Evolutionary conservation across 306 rosid species (phyloP).

Genomic region (Trifolium subterraneum): DNA sequence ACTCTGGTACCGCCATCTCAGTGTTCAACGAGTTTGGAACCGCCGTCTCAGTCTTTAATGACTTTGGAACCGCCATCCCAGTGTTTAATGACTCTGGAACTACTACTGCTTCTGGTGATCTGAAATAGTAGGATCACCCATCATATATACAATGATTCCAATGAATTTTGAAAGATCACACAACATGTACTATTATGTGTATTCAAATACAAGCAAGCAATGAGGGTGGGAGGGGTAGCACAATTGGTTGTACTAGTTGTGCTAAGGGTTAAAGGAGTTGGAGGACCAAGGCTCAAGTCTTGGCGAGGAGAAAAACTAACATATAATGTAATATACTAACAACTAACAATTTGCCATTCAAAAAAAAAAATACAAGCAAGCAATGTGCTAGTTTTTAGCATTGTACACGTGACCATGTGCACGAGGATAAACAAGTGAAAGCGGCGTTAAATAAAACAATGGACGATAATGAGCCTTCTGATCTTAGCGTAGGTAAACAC

Average conservation of each 20-base stretch:
- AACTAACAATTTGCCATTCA: too few relatives aligned
- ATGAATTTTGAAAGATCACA: slow-evolving; percentile 32
- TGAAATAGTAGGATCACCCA: slow-evolving; percentile 38
- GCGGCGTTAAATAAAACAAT: slow-evolving; percentile 1
- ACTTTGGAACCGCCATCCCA: slow-evolving; percentile 39
- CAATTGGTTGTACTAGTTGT: too few relatives aligned
- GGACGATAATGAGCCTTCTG: background rate
- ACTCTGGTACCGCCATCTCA: slow-evolving; percentile 39
- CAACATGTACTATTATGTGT: background rate
- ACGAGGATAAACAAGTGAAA: background rate
- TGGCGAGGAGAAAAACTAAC: too few relatives aligned
- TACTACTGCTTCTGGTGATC: slow-evolving; percentile 54
- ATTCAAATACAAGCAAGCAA: slow-evolving; percentile 4
- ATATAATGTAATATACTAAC: too few relatives aligned
- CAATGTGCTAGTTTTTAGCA: background rate
- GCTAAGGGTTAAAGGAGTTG: too few relatives aligned
- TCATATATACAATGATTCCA: slow-evolving; percentile 5
- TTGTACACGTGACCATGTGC: background rate
- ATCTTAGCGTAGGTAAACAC: background rate
- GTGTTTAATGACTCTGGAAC: slow-evolving; percentile 11
- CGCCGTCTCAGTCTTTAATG: slow-evolving; percentile 39
- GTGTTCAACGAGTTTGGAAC: slow-evolving; percentile 41
- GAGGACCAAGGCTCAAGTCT: too few relatives aligned
- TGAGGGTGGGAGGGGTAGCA: too few relatives aligned
- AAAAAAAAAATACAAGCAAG: too few relatives aligned